phyloP scores from a whole-genome alignment of 2,329 filamentous ascomycete genomes.

The Zymoseptoria pseudotritici region DNA sequence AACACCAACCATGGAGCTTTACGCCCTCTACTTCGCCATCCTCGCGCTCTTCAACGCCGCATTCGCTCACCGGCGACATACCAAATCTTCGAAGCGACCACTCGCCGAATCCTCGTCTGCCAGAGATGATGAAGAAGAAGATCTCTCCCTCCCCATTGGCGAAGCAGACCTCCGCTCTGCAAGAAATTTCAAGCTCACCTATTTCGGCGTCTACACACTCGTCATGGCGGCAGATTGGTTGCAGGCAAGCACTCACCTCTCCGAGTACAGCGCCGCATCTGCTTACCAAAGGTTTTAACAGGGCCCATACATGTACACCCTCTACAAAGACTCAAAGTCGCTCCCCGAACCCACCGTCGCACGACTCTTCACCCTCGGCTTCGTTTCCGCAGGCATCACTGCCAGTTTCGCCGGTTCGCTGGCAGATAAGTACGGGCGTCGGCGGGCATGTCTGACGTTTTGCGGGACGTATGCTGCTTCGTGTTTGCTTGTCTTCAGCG shows the following conservation, averaged over 20 bases:
- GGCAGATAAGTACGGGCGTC: conserved; percentile 46
- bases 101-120: background rate
- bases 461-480: conserved; percentile 48
- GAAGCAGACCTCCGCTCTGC: conserved; percentile 23
- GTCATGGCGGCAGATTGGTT: conserved; percentile 43
- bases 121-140: conserved; percentile 9
- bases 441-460: conserved; percentile 48
- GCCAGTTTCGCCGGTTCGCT: conserved; percentile 44
- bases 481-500: conserved; percentile 46
- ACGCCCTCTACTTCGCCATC: conserved; percentile 17
- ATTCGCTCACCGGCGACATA: conserved; percentile 13
- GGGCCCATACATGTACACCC: conserved; percentile 46
- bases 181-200: conserved; percentile 34
- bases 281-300: conserved; percentile 8
- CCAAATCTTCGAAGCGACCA: background rate
- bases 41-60: conserved; percentile 17
- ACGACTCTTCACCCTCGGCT: conserved; percentile 41
- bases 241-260: conserved; percentile 27
- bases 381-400: conserved; percentile 43
- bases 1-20: conserved; percentile 15
- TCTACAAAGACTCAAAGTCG: conserved; percentile 46
- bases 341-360: conserved; percentile 41
- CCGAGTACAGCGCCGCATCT: background rate
- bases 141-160: conserved; percentile 5
- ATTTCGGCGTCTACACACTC: conserved; percentile 39